phyloP scores from a whole-genome alignment of 345 rosid species.

The Sonneratia caseolaris region DNA sequence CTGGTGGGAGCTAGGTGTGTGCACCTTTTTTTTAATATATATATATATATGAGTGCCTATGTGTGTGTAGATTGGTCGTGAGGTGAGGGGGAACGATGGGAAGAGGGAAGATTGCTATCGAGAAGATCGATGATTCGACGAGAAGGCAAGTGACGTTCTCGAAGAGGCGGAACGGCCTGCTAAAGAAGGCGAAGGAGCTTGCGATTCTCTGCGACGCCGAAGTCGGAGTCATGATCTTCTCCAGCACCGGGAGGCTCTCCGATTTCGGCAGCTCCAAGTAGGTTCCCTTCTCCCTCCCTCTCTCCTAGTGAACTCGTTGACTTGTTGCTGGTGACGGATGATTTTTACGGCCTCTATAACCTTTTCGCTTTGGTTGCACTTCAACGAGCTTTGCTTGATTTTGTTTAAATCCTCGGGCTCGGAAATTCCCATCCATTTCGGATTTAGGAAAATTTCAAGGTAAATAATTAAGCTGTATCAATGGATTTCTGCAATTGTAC shows the following conservation, averaged over 20 bases:
- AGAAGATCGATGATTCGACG: slow-evolving; percentile 41
- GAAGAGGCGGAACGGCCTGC: slow-evolving; percentile 37
- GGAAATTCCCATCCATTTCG: background rate
- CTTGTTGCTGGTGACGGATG: background rate
- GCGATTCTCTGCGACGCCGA: slow-evolving; percentile 44
- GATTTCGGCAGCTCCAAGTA: slow-evolving; percentile 41
- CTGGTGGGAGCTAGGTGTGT: too few species aligned
- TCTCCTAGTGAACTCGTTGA: background rate
- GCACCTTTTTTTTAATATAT: too few species aligned
- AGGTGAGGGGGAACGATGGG: slow-evolving; percentile 19
- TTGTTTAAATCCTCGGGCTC: background rate
- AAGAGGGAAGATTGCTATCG: slow-evolving; percentile 41
- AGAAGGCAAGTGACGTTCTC: slow-evolving; percentile 47
- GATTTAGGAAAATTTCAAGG: background rate
- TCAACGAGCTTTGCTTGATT: background rate
- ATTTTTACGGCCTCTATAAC: background rate
- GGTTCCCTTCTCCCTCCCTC: background rate
- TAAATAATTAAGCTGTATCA: background rate
- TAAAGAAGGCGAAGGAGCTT: slow-evolving; percentile 45
- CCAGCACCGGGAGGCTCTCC: slow-evolving; percentile 43
- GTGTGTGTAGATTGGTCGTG: background rate
- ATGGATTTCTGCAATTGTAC: background rate
- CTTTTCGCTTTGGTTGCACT: background rate
- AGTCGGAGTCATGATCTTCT: slow-evolving; percentile 39
- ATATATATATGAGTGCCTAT: too few species aligned